Percentiles rank a stretch among this genome's conserved stretches.
phyloP scores from a whole-genome alignment of 345 rosid species.

The Leavenworthia alabamica region DNA sequence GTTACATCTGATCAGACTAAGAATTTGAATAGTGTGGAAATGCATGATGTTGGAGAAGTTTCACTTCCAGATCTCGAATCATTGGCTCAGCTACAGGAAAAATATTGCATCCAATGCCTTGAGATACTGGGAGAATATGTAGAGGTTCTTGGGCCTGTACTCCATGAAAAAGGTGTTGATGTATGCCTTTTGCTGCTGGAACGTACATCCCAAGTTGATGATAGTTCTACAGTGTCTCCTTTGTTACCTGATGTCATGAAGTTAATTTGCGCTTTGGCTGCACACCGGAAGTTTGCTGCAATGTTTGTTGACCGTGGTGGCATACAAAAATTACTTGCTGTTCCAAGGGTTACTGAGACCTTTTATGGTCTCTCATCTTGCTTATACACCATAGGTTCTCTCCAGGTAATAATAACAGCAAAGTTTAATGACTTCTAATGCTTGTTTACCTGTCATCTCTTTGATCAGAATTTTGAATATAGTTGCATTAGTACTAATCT shows the following conservation, averaged over 20 bases:
- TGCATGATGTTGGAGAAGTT: constrained; percentile 51
- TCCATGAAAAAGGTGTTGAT: constrained; percentile 95
- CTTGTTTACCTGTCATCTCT: constrained; percentile 1
- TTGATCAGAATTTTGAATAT: neutral
- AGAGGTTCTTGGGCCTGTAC: constrained; percentile 95
- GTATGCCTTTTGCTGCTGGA: constrained; percentile 81
- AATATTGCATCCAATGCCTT: constrained; percentile 89
- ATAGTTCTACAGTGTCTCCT: constrained; percentile 34
- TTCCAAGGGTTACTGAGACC: constrained; percentile 65
- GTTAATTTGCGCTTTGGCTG: constrained; percentile 95
- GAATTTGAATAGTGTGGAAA: constrained; percentile 30
- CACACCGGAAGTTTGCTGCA: constrained; percentile 96
- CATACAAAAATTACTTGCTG: constrained; percentile 82
- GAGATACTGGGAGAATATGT: constrained; percentile 90
- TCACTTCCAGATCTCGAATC: constrained; percentile 62
- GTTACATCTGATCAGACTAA: constrained; percentile 33
- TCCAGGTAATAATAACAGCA: constrained; percentile 57
- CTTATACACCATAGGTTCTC: constrained; percentile 81
- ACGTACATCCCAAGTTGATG: constrained; percentile 48
- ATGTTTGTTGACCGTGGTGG: constrained; percentile 97
- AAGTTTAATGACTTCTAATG: neutral
- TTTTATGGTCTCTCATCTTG: constrained; percentile 91
- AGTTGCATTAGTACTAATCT: neutral
- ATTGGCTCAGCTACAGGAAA: constrained; percentile 81
- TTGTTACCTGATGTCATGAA: constrained; percentile 95